These are phyloP conservation scores for Diaporthe eres DNA, from an alignment of 2,329 filamentous ascomycete genomes.

Conservation along the genomic window DNA sequence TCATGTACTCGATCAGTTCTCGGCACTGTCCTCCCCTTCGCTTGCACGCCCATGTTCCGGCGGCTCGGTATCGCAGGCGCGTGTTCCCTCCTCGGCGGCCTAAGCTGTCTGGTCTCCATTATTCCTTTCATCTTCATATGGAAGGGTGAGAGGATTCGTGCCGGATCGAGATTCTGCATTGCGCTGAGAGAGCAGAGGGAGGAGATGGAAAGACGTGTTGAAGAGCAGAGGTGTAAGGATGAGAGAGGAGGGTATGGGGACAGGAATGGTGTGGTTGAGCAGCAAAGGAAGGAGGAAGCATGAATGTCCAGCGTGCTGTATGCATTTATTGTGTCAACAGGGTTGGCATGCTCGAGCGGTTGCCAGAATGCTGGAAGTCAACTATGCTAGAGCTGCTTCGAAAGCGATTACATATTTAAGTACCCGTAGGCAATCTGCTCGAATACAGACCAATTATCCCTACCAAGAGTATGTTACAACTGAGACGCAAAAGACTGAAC, in stretches of 20 bases:
- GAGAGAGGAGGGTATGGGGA: not conserved
- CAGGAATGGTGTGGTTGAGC: not conserved
- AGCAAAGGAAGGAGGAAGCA: conserved; percentile 11
- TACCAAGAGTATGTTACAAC: not conserved
- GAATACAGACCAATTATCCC: not conserved
- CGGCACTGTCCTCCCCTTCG: conserved; percentile 70
- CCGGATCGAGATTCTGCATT: conserved; percentile 73
- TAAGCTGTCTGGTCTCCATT: conserved; percentile 64
- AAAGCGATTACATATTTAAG: not conserved
- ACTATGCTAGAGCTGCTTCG: too few species aligned
- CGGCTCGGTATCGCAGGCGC: conserved; percentile 63
- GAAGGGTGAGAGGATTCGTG: conserved; percentile 68
- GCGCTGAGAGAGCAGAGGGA: conserved; percentile 67
- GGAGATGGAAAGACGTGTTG: conserved; percentile 58
- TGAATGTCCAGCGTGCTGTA: not conserved
- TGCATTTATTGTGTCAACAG: not conserved
- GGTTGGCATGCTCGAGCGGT: not conserved
- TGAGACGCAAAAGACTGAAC: too few species aligned
- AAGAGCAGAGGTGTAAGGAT: conserved; percentile 50
- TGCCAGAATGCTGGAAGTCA: not conserved
- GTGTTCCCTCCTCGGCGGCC: conserved; percentile 66
- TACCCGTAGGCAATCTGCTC: not conserved
- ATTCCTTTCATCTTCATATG: conserved; percentile 69
- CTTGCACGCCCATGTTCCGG: conserved; percentile 64
- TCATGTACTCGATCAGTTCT: conserved; percentile 64